Evolutionary conservation across 371 early-diverging fungal species (phyloP).

Genomic region (Actinomortierella wolfii): DNA sequence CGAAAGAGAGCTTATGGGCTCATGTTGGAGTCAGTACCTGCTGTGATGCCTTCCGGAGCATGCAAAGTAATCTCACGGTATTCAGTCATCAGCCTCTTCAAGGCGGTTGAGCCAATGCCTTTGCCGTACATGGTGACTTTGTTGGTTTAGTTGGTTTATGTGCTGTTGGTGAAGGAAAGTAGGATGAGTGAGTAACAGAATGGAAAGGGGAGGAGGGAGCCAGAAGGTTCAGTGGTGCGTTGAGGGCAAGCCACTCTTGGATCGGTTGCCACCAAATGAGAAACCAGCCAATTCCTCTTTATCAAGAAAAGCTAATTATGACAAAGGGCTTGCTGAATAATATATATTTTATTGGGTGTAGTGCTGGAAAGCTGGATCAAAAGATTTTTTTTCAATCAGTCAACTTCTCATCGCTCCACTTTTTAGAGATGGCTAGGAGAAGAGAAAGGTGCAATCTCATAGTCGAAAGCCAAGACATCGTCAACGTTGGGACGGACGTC

Average conservation of each 20-base stretch:
- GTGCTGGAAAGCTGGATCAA: no score
- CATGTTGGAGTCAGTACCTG: slow-evolving; percentile 57
- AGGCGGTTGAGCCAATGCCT: slow-evolving; percentile 72
- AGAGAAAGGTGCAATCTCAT: slow-evolving; percentile 30
- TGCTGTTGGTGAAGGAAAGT: slow-evolving; percentile 8
- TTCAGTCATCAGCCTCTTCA: slow-evolving; percentile 96
- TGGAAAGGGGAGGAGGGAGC: no score
- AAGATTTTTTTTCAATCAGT: no score
- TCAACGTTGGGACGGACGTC: slow-evolving; percentile 37
- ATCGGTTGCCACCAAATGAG: no score
- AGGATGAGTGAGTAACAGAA: background rate
- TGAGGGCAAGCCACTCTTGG: no score
- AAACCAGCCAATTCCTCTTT: no score
- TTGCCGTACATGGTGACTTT: slow-evolving; percentile 34
- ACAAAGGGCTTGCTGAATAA: no score
- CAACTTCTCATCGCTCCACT: no score
- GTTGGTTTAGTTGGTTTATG: slow-evolving; percentile 1
- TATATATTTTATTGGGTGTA: no score
- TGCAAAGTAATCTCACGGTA: slow-evolving; percentile 94
- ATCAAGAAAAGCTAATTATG: no score
- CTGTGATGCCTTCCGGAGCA: slow-evolving; percentile 96
- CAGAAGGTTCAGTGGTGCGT: no score
- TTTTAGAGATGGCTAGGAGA: slow-evolving; percentile 7
- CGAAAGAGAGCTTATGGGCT: no score
- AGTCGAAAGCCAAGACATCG: slow-evolving; percentile 30